Percentiles rank a stretch among this genome's conserved stretches.
Evolutionary conservation across 164 flowering plant genomes (phyloP).

Genomic region (Brasenia schreberi): DNA sequence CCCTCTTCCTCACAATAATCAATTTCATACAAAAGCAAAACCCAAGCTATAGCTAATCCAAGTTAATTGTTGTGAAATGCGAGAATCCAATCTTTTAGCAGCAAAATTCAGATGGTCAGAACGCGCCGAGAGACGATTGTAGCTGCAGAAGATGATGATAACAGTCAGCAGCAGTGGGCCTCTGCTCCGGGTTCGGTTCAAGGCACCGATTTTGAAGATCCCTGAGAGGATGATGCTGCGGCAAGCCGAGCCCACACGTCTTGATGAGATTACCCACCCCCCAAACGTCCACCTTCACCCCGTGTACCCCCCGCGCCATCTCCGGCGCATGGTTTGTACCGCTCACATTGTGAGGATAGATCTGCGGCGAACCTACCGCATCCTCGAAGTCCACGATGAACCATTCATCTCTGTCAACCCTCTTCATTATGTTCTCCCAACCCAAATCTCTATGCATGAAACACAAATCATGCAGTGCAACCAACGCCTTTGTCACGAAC

Average conservation of each 20-base stretch:
- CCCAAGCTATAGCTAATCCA: background rate
- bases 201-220: slow-evolving; percentile 52
- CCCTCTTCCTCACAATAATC: background rate
- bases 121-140: slow-evolving; percentile 35
- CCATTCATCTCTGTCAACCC: slow-evolving; percentile 39
- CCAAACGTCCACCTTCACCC: slow-evolving; percentile 73
- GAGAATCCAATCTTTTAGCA: background rate
- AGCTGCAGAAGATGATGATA: slow-evolving; percentile 65
- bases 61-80: background rate
- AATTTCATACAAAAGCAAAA: background rate
- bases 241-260: slow-evolving; percentile 35
- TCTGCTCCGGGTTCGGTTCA: slow-evolving; percentile 56
- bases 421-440: slow-evolving; percentile 51
- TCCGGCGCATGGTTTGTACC: slow-evolving; percentile 40
- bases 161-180: slow-evolving; percentile 74
- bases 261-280: slow-evolving; percentile 44
- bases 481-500: slow-evolving; percentile 45
- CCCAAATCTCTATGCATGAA: slow-evolving; percentile 63
- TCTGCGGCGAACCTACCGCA: slow-evolving; percentile 50
- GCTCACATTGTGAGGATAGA: slow-evolving; percentile 22
- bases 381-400: slow-evolving; percentile 46
- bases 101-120: background rate
- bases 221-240: slow-evolving; percentile 27
- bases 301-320: slow-evolving; percentile 63
- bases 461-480: slow-evolving; percentile 54